Evolutionary conservation across 306 rosid species (phyloP), one percentile per base, ranked within the genome.

Genomic region (Carpinus fangiana): DNA sequence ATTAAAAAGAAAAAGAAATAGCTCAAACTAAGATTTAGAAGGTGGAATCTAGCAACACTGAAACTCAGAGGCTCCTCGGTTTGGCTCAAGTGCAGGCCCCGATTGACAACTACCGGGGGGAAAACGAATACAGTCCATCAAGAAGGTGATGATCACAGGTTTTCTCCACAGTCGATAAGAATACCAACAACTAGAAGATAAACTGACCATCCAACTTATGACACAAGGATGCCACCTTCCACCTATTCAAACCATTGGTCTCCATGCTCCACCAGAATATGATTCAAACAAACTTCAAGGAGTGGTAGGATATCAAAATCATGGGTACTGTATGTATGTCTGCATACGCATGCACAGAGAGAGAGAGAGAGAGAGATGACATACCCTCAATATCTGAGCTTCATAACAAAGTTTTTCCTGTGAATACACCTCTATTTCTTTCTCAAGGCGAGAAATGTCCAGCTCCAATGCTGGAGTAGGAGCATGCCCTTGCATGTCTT

Each of bases 351-450:
- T 20, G 31, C 31, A 12, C 21, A 34, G 46, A 46, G 56, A 70
- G 75, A 72, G 12, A 47, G 59, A 45, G 21, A 28, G 76, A 73
- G 28, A 61, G 46, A 16, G 72, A 26, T 59, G 81, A 76, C 81
- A 68, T 83, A 96, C 99, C 94, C 94, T 88, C 79, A 96, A 77
- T 79, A 96, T 90, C 80, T 91, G 98, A 85, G 99, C 99, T 91
- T 96, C 99, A 76, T 85, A 84, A 82, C 97, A 96, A 52, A 89
- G 87, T 79, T 90, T 96, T 86, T 96, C 98, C 76, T 93, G 99
- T 4, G 97, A 87, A 80, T 84, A 87, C 76, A 61, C n/a, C 87
- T 96, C 99, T 73, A 96, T 79, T 78, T 93, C 94, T 83, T 96
- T 91, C 88, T 96, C 99, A 72, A 96, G 94, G 68, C 92, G 93